Evolutionary conservation across 768 basidiomycete species (phyloP).

Genomic region (Tephrocybe rancida): DNA sequence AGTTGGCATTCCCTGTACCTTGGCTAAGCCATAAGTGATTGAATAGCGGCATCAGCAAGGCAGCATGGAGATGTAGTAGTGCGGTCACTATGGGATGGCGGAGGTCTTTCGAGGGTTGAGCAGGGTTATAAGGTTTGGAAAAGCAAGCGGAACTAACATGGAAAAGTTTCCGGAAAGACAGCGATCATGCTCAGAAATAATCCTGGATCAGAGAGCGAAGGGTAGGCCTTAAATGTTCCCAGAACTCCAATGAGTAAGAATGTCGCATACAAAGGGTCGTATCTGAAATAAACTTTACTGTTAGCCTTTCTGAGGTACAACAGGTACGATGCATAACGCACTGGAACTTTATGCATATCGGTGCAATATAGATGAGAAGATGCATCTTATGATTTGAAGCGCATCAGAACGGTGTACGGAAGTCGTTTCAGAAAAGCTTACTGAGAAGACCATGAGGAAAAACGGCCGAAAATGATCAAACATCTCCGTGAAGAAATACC

Average conservation of each 20-base stretch:
- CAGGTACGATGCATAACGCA: slow-evolving; percentile 34
- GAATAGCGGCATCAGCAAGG: slow-evolving; percentile 87
- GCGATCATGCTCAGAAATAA: slow-evolving; percentile 81
- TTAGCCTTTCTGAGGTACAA: background rate
- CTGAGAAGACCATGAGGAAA: slow-evolving; percentile 93
- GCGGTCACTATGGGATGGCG: slow-evolving; percentile 83
- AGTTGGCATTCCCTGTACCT: slow-evolving; percentile 96
- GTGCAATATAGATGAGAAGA: slow-evolving; percentile 77
- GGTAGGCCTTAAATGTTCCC: slow-evolving; percentile 89
- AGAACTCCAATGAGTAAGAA: slow-evolving; percentile 78
- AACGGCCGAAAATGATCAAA: slow-evolving; percentile 97
- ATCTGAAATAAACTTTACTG: slow-evolving; percentile 41
- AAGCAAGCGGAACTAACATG: slow-evolving; percentile 56
- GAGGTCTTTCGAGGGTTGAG: slow-evolving; percentile 55
- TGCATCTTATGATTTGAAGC: slow-evolving; percentile 56
- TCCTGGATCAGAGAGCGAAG: slow-evolving; percentile 86
- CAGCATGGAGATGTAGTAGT: slow-evolving; percentile 81
- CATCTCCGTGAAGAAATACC: slow-evolving; percentile 99
- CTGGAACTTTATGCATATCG: slow-evolving; percentile 89
- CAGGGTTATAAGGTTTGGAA: background rate
- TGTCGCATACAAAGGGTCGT: slow-evolving; percentile 82
- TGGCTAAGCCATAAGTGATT: slow-evolving; percentile 89
- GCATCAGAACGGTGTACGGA: background rate
- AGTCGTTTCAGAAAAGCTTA: slow-evolving; percentile 34
- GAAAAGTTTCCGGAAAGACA: slow-evolving; percentile 82